Evolutionary conservation across 2,329 filamentous ascomycete genomes (phyloP).

Genomic region (Neospermospora avenae): DNA sequence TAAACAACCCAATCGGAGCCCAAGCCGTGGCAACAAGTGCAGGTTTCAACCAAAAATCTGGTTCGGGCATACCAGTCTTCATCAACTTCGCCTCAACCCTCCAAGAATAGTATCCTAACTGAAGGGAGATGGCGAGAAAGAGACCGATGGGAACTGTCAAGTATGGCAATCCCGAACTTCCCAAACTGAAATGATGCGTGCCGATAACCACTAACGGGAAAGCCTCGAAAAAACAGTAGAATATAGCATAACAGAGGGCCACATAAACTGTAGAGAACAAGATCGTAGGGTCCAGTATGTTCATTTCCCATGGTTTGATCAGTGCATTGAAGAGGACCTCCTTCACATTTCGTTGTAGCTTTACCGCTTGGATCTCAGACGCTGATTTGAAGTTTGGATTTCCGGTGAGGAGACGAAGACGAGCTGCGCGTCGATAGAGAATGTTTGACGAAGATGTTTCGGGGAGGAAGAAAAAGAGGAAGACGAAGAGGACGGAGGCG

Average conservation of each 20-base stretch:
- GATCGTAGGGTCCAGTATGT: conserved; percentile 56
- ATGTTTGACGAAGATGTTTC: conserved; percentile 58
- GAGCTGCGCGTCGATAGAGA: conserved; percentile 53
- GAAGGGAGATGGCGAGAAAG: conserved; percentile 45
- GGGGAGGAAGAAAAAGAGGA: conserved; percentile 58
- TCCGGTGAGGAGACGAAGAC: conserved; percentile 55
- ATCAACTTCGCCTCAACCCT: too few relatives aligned
- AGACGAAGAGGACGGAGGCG: conserved; percentile 50
- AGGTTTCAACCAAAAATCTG: neutral
- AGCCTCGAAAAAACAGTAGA: conserved; percentile 59
- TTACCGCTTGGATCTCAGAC: conserved; percentile 57
- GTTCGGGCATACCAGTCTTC: too few relatives aligned
- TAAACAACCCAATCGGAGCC: conserved; percentile 54
- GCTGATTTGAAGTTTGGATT: conserved; percentile 52
- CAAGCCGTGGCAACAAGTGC: conserved; percentile 41
- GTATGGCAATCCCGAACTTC: conserved; percentile 55
- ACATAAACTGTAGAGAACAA: conserved; percentile 59
- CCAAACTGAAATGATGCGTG: conserved; percentile 55
- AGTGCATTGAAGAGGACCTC: conserved; percentile 49
- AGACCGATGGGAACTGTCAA: conserved; percentile 53
- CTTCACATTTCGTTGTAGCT: conserved; percentile 43
- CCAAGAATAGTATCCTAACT: neutral
- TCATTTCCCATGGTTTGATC: conserved; percentile 56
- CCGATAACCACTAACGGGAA: conserved; percentile 59
- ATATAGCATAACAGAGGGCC: conserved; percentile 56